Evolutionary conservation across 2,329 filamentous ascomycete species (phyloP).

Genomic region (Aspergillus ustus): DNA sequence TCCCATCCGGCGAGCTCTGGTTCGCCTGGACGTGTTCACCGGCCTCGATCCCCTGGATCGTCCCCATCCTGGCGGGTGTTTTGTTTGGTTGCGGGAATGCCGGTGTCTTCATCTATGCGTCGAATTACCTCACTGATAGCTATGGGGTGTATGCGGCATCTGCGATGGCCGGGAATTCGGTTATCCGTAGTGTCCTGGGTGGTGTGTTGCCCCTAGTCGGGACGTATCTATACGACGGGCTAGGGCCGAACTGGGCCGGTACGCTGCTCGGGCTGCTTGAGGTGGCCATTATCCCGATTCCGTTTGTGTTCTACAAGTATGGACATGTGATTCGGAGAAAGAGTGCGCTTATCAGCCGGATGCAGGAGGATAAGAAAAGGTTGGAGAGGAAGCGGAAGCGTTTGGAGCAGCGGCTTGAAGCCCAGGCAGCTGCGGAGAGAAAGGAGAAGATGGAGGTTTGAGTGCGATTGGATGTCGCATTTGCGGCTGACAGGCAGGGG

Average conservation of each 20-base stretch:
- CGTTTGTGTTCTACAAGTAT: slow-evolving; percentile 74
- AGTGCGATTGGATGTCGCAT: neutral
- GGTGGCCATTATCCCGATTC: slow-evolving; percentile 75
- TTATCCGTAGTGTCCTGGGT: slow-evolving; percentile 74
- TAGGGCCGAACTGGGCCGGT: slow-evolving; percentile 79
- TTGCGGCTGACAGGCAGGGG: neutral
- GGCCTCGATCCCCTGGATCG: slow-evolving; percentile 76
- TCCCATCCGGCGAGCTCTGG: slow-evolving; percentile 78
- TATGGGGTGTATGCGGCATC: slow-evolving; percentile 84
- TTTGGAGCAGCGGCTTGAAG: slow-evolving; percentile 23
- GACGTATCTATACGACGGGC: slow-evolving; percentile 68
- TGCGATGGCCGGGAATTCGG: slow-evolving; percentile 78
- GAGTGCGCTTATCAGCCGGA: slow-evolving; percentile 60
- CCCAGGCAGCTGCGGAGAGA: slow-evolving; percentile 19
- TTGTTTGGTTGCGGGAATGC: slow-evolving; percentile 80
- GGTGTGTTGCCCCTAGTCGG: slow-evolving; percentile 78
- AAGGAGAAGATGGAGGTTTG: slow-evolving; percentile 27
- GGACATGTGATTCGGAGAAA: slow-evolving; percentile 61
- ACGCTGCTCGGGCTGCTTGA: slow-evolving; percentile 76
- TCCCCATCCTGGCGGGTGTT: slow-evolving; percentile 76
- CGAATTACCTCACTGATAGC: slow-evolving; percentile 77
- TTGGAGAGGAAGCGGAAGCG: slow-evolving; percentile 47
- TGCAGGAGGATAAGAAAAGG: slow-evolving; percentile 58
- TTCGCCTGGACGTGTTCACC: slow-evolving; percentile 90
- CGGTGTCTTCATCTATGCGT: slow-evolving; percentile 79